A percentile compares a stretch with the other conserved stretches of the same genome.
Evolutionary conservation across 805 yeast genomes (phyloP).

Genomic region (Wickerhamiella lipophila): DNA sequence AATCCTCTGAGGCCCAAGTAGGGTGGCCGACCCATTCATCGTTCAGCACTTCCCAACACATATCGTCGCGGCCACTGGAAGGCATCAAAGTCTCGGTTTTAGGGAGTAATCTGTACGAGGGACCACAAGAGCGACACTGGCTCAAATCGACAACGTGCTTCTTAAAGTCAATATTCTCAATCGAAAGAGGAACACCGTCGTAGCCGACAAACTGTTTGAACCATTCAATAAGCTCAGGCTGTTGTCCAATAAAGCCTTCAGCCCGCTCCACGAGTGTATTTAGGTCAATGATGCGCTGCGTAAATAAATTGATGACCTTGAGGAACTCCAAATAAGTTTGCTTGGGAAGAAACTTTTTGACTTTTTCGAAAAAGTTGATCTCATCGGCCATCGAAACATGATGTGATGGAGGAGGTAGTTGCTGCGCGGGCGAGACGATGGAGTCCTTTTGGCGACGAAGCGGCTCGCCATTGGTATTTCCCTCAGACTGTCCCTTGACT

Average conservation of each 20-base stretch:
- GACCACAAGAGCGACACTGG: conserved; percentile 87
- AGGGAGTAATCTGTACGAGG: conserved; percentile 85
- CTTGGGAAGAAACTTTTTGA: conserved; percentile 75
- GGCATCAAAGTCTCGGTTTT: conserved; percentile 93
- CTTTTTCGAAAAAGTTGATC: conserved; percentile 80
- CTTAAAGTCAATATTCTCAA: conserved; percentile 75
- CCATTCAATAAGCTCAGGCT: conserved; percentile 74
- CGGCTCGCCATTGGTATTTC: background rate
- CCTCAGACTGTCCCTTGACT: background rate
- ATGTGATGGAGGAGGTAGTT: conserved; percentile 43
- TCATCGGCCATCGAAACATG: conserved; percentile 63
- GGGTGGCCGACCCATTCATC: conserved; percentile 99
- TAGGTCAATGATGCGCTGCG: conserved; percentile 83
- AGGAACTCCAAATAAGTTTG: conserved; percentile 86
- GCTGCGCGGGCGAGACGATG: conserved; percentile 73
- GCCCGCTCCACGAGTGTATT: conserved; percentile 69
- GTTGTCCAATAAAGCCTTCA: conserved; percentile 72
- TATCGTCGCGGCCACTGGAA: conserved; percentile 94
- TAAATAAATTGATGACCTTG: conserved; percentile 72
- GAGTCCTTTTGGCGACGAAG: conserved; percentile 23
- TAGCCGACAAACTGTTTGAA: conserved; percentile 84
- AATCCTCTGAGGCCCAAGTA: conserved; percentile 99
- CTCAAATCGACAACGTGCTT: conserved; percentile 85
- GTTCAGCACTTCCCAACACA: conserved; percentile 97
- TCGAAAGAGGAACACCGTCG: conserved; percentile 70